phyloP scores from a whole-genome alignment of 345 rosid genomes.

The Clarkia xantiana region DNA sequence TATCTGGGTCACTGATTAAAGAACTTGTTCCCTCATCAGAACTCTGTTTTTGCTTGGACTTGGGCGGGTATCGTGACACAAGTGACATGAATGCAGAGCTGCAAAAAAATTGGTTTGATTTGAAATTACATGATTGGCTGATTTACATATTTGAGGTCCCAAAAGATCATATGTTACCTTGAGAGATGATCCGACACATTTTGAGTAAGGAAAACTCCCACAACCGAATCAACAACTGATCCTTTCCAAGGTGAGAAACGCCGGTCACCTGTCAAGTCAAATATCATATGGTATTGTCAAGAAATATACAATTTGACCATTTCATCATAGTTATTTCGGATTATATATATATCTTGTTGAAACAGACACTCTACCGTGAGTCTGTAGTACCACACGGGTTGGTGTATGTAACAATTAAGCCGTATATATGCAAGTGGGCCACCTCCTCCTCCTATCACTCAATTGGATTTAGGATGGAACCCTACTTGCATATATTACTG shows the following conservation, averaged over 20 bases:
- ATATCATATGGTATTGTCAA: neutral
- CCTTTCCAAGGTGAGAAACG: conserved; percentile 96
- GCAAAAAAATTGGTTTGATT: conserved; percentile 14
- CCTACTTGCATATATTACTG: no score
- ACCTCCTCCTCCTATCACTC: no score
- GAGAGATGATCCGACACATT: conserved; percentile 95
- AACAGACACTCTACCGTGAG: no score
- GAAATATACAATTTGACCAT: no score
- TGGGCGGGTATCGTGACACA: conserved; percentile 53
- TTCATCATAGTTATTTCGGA: no score
- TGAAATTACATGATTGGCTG: neutral
- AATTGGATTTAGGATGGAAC: no score
- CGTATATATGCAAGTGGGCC: no score
- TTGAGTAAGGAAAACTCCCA: conserved; percentile 95
- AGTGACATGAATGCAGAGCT: conserved; percentile 94
- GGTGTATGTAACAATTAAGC: no score
- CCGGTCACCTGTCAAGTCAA: conserved; percentile 56
- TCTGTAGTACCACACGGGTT: no score
- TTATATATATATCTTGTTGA: no score
- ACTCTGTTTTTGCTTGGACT: conserved; percentile 13
- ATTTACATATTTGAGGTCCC: conserved; percentile 3
- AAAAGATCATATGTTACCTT: conserved; percentile 38
- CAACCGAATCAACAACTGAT: conserved; percentile 88
- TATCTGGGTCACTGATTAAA: conserved; percentile 21
- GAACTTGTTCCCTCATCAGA: conserved; percentile 26